Evolutionary conservation across 1,284 basidiomycete genomes (phyloP).

Genomic region (Leccinum subspadiceum): DNA sequence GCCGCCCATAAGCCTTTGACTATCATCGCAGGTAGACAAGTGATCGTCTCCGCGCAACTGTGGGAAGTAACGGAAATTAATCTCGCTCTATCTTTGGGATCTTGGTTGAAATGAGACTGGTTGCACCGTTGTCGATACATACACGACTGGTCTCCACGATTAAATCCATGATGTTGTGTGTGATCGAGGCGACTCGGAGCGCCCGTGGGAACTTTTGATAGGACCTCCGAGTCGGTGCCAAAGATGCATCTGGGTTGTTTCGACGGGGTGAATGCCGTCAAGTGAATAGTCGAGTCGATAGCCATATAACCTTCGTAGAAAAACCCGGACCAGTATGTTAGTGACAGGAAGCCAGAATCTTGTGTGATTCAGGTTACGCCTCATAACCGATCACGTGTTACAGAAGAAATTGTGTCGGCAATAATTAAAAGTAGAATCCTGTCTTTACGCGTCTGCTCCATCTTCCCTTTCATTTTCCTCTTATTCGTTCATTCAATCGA

Average conservation of each 20-base stretch:
- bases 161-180: neutral
- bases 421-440: neutral
- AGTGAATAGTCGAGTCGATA: neutral
- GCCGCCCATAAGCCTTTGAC: neutral
- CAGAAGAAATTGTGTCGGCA: neutral
- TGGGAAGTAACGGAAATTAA: neutral
- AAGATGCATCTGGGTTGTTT: neutral
- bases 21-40: neutral
- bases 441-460: neutral
- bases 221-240: neutral
- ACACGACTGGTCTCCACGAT: neutral
- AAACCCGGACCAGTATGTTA: neutral
- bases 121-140: neutral
- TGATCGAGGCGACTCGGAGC: neutral
- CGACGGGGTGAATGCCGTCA: neutral
- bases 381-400: constrained; percentile 8
- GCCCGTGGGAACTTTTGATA: neutral
- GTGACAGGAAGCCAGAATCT: neutral
- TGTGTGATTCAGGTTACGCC: too few species aligned
- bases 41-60: neutral
- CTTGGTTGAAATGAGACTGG: neutral
- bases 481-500: neutral
- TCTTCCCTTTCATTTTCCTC: neutral
- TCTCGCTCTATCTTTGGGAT: neutral
- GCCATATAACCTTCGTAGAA: neutral